Conservation (phyloP, 768 basidiomycete genomes). For the Trametes coccinea region DNA sequence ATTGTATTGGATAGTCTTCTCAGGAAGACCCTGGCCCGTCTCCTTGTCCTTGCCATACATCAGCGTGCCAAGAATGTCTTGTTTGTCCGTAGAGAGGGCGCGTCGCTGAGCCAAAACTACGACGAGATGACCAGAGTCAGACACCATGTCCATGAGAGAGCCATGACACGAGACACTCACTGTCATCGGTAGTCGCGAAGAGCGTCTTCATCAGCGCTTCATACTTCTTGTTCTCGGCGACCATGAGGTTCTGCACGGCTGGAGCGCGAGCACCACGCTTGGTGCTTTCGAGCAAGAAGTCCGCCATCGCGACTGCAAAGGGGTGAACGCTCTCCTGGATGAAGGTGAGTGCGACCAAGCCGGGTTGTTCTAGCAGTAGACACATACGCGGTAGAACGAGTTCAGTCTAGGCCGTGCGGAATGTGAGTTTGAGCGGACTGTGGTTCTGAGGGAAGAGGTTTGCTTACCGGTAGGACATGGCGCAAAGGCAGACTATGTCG, state of each 20-base stretch:
- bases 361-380: too few species aligned
- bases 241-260: constrained; percentile 39
- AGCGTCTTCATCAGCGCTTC: constrained; percentile 42
- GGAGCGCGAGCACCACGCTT: constrained; percentile 37
- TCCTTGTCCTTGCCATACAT: constrained; percentile 44
- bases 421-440: not conserved
- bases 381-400: constrained; percentile 43
- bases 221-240: constrained; percentile 39
- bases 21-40: constrained; percentile 42
- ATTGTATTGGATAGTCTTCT: constrained; percentile 45
- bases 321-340: constrained; percentile 37
- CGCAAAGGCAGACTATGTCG: constrained; percentile 46
- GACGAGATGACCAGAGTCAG: not conserved
- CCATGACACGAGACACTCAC: constrained; percentile 28
- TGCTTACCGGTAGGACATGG: constrained; percentile 42
- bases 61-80: constrained; percentile 48
- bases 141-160: too few species aligned
- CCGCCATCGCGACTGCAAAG: constrained; percentile 44
- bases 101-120: constrained; percentile 42
- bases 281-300: constrained; percentile 42
- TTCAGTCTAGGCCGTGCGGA: constrained; percentile 38
- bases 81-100: constrained; percentile 38
- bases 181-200: constrained; percentile 39
- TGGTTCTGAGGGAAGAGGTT: not conserved
- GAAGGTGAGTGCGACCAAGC: not conserved